Conservation (phyloP, 176 grass and related monocot species). For the Oryza officinalis region DNA sequence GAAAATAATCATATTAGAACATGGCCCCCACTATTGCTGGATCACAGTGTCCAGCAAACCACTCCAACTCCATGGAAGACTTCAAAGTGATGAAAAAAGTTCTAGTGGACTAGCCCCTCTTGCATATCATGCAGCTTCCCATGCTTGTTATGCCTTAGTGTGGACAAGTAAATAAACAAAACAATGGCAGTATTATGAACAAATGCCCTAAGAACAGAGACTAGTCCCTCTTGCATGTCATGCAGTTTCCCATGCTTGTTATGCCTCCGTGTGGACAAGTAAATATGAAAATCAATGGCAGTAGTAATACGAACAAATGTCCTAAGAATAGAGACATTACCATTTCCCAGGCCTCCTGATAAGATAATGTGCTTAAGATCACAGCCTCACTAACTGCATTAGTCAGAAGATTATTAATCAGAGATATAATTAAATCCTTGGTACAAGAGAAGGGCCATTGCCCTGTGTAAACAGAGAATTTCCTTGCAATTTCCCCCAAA, state of each 20-base stretch:
- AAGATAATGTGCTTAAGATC: conserved; percentile 89
- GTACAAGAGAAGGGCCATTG: conserved; percentile 12
- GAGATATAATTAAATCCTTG: conserved; percentile 12
- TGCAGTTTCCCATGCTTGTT: not conserved
- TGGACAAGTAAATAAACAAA: not conserved
- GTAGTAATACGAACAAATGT: not conserved
- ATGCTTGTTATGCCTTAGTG: not conserved
- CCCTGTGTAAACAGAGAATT: conserved; percentile 1
- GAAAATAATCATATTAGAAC: conserved; percentile 23
- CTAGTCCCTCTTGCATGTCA: not conserved
- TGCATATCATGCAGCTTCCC: conserved; percentile 1
- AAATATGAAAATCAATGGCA: not conserved
- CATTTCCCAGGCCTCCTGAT: conserved; percentile 99
- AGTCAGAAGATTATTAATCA: conserved; percentile 32
- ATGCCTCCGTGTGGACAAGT: not conserved
- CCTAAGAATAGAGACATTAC: conserved; percentile 53
- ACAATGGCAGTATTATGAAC: not conserved
- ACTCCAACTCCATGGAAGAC: conserved; percentile 12
- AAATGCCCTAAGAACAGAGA: conserved; percentile 27
- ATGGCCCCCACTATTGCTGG: conserved; percentile 24
- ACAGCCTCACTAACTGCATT: conserved; percentile 97
- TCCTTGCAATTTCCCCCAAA: not conserved
- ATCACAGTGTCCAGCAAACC: conserved; percentile 9
- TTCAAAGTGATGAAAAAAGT: not conserved
- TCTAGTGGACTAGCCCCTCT: not conserved